phyloP scores from a whole-genome alignment of 805 yeast genomes.

The Starmerella asiatica region DNA sequence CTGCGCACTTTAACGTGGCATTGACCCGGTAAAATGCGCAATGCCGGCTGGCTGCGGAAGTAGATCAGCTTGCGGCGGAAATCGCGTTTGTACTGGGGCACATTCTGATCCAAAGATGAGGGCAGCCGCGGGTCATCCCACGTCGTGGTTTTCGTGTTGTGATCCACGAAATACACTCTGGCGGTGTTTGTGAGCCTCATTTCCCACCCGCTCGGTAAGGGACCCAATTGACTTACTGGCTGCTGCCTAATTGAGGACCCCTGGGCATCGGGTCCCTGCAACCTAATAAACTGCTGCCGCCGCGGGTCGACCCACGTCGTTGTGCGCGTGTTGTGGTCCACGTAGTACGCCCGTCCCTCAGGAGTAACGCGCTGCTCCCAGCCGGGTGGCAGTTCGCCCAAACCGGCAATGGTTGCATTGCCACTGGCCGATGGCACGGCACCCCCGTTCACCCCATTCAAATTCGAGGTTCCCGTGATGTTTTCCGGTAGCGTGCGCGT shows the following conservation, averaged over 20 bases:
- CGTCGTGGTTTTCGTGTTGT: constrained; percentile 96
- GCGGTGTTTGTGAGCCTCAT: constrained; percentile 99
- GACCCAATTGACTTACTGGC: constrained; percentile 94
- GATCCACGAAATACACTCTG: constrained; percentile 96
- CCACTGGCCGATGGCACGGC: constrained; percentile 23
- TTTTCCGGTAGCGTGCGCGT: constrained; percentile 77
- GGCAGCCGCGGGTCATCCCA: constrained; percentile 99
- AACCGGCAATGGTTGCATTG: constrained; percentile 84
- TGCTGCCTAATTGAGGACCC: constrained; percentile 90
- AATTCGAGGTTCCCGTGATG: constrained; percentile 30
- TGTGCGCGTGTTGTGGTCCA: constrained; percentile 97
- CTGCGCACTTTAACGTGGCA: constrained; percentile 97
- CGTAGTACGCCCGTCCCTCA: constrained; percentile 96
- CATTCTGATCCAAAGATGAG: constrained; percentile 91
- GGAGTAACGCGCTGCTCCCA: constrained; percentile 99
- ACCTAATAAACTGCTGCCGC: constrained; percentile 94
- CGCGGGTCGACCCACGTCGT: constrained; percentile 99
- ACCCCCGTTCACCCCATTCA: constrained; percentile 19
- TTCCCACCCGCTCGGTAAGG: constrained; percentile 98
- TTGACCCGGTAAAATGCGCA: constrained; percentile 94
- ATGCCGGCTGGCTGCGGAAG: constrained; percentile 95
- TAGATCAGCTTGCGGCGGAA: constrained; percentile 94
- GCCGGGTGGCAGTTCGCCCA: constrained; percentile 95
- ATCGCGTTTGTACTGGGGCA: constrained; percentile 98
- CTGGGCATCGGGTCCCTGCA: constrained; percentile 62